Percentiles rank a stretch among this genome's conserved stretches.
Conservation (phyloP, 2,329 filamentous ascomycete species). For the Apiospora pterosperma region DNA sequence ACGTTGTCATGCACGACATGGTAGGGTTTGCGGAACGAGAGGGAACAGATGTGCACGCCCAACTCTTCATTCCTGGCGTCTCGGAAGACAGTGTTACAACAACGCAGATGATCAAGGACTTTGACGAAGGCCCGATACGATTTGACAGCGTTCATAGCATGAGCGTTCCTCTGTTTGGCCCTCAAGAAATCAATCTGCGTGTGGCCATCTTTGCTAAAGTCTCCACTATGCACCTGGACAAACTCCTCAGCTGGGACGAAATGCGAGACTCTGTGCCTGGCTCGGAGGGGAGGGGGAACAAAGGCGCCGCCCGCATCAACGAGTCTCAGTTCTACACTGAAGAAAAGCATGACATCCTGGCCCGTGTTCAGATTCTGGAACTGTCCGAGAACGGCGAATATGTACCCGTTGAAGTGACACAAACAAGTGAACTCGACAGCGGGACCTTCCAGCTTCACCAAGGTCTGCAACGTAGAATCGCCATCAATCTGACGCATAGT, state of each 20-base stretch:
- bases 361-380: constrained; percentile 83
- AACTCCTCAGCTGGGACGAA: constrained; percentile 96
- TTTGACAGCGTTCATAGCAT: constrained; percentile 99
- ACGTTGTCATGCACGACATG: constrained; percentile 97
- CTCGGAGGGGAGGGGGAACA: constrained; percentile 51
- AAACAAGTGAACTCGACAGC: constrained; percentile 77
- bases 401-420: constrained; percentile 86
- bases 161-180: constrained; percentile 80
- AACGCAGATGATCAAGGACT: constrained; percentile 89
- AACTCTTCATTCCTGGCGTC: constrained; percentile 90
- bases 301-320: constrained; percentile 67
- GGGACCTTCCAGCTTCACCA: constrained; percentile 95
- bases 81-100: constrained; percentile 91
- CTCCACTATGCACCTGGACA: constrained; percentile 91
- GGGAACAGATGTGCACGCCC: constrained; percentile 91
- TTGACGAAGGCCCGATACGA: constrained; percentile 86
- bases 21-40: constrained; percentile 93
- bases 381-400: constrained; percentile 90
- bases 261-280: constrained; percentile 77
- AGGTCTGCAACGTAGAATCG: constrained; percentile 83
- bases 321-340: constrained; percentile 92
- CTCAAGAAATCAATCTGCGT: constrained; percentile 71
- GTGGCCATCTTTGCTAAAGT: constrained; percentile 91
- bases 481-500: constrained; percentile 85
- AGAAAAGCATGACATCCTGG: constrained; percentile 90